A percentile compares a stretch with the other conserved stretches of the same genome.
Conservation (phyloP, 2,329 filamentous ascomycete species). For the Exutisphaerella laricina region DNA sequence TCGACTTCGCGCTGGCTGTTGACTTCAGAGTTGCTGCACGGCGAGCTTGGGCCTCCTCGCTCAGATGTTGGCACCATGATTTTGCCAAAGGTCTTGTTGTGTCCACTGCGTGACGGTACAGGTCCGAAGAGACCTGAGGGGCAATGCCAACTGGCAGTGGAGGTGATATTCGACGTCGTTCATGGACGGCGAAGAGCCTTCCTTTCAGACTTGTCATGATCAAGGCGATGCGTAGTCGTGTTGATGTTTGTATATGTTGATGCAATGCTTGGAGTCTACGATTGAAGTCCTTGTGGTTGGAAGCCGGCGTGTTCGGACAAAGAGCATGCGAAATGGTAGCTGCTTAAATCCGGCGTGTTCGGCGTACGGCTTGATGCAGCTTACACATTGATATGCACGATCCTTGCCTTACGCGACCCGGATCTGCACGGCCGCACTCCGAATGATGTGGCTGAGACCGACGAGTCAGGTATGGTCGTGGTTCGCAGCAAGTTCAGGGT, state of each 20-base stretch:
- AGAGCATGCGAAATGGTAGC: too few species aligned
- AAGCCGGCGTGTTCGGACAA: too few species aligned
- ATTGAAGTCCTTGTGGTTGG: too few species aligned
- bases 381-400: too few species aligned
- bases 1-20: constrained; percentile 10
- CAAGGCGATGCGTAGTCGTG: not conserved
- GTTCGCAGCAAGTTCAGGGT: too few species aligned
- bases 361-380: too few species aligned
- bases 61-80: constrained; percentile 11
- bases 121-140: constrained; percentile 13
- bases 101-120: constrained; percentile 5
- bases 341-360: constrained; percentile 1
- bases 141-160: constrained; percentile 15
- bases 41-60: constrained; percentile 11
- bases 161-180: constrained; percentile 4
- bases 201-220: not conserved
- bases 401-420: too few species aligned
- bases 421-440: too few species aligned
- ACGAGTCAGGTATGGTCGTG: too few species aligned
- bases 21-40: constrained; percentile 15
- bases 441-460: too few species aligned
- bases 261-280: not conserved
- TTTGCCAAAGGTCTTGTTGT: constrained; percentile 2
- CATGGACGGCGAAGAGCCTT: constrained; percentile 12
- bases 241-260: not conserved